Conservation (phyloP, 805 yeast genomes). For the Priceomyces melissophilus region DNA sequence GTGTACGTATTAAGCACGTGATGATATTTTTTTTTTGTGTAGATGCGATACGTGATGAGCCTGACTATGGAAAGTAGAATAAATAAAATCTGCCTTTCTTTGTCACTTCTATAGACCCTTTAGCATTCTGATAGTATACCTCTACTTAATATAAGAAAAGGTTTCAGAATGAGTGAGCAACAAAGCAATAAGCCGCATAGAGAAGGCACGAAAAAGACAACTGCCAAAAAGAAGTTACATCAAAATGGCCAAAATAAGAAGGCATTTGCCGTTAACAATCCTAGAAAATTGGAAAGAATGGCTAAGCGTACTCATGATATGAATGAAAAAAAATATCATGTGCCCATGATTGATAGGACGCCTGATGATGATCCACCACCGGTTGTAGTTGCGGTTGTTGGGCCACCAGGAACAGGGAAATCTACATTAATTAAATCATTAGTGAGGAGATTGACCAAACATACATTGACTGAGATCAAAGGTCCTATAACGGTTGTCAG, state of each 20-base stretch:
- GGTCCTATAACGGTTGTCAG: constrained; percentile 97
- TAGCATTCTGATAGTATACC: no score
- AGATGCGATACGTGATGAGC: no score
- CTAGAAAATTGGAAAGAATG: constrained; percentile 79
- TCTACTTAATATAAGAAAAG: no score
- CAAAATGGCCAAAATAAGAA: constrained; percentile 64
- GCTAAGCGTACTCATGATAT: constrained; percentile 83
- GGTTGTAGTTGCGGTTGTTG: constrained; percentile 91
- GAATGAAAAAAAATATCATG: constrained; percentile 82
- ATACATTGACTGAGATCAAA: constrained; percentile 77
- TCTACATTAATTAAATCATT: constrained; percentile 88
- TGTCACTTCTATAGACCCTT: no score
- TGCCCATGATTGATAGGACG: constrained; percentile 95
- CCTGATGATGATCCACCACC: constrained; percentile 99
- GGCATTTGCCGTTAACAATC: constrained; percentile 50
- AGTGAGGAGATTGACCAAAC: constrained; percentile 83
- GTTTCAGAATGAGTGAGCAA: constrained; percentile 14
- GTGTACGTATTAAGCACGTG: no score
- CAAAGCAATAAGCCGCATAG: constrained; percentile 85
- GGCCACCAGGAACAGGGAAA: constrained; percentile 99
- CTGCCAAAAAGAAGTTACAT: constrained; percentile 84
- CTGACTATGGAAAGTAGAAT: no score
- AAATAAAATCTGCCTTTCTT: no score
- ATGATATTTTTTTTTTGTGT: no score
- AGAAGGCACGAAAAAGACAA: constrained; percentile 44